phyloP scores from a whole-genome alignment of 2,329 filamentous ascomycete genomes.

The Penicillium decumbens region DNA sequence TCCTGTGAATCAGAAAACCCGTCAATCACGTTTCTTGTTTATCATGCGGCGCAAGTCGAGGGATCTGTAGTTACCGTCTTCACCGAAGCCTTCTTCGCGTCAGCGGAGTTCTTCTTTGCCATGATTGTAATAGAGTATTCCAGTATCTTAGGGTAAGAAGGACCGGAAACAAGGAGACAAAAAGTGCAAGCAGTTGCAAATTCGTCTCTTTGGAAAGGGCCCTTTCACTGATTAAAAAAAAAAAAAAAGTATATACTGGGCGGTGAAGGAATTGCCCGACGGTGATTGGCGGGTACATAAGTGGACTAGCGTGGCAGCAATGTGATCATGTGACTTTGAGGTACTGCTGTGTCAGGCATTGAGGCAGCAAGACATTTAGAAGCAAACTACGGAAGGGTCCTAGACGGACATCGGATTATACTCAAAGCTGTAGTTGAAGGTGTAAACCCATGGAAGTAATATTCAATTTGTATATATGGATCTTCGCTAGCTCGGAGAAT shows the following conservation, averaged over 20 bases:
- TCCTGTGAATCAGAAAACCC: slow-evolving; percentile 14
- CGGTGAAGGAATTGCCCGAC: slow-evolving; percentile 17
- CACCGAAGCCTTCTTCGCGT: slow-evolving; percentile 22
- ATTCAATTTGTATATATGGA: neutral
- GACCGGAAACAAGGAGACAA: slow-evolving; percentile 2
- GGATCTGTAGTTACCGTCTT: slow-evolving; percentile 20
- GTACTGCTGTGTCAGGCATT: neutral
- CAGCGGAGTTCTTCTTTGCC: slow-evolving; percentile 27
- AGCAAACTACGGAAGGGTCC: neutral
- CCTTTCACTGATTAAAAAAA: slow-evolving; percentile 19
- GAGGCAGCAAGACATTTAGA: neutral
- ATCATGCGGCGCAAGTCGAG: neutral
- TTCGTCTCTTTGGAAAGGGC: slow-evolving; percentile 7
- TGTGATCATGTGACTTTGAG: neutral
- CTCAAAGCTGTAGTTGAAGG: neutral
- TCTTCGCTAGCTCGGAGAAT: neutral
- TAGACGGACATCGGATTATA: neutral
- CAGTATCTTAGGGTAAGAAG: neutral
- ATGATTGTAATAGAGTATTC: slow-evolving; percentile 17
- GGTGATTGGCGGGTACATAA: slow-evolving; percentile 20
- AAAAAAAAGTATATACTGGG: slow-evolving; percentile 22
- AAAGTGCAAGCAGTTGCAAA: neutral
- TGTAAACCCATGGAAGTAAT: neutral
- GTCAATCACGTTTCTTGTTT: neutral
- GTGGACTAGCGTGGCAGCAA: slow-evolving; percentile 6